Conservation (phyloP, 305 asterid species). For the Plantago lanceolata region DNA sequence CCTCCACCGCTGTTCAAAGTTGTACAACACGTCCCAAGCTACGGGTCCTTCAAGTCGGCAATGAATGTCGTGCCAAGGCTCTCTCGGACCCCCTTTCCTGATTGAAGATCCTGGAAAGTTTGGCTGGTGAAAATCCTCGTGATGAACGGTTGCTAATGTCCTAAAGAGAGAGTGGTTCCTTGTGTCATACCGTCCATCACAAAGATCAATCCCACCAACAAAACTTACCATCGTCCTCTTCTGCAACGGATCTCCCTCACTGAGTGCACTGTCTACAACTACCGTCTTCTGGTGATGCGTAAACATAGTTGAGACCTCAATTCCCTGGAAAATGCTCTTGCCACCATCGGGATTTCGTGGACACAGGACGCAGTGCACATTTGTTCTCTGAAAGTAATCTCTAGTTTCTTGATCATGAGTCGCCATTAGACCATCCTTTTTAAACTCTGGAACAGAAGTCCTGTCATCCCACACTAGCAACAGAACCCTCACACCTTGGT, state of each 20-base stretch:
- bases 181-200: no score
- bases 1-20: slow-evolving; percentile 84
- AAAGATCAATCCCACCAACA: no score
- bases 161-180: slow-evolving; percentile 53
- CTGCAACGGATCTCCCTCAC: slow-evolving; percentile 7
- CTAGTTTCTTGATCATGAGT: slow-evolving; percentile 73
- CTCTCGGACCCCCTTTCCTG: slow-evolving; percentile 71
- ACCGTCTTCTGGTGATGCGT: slow-evolving; percentile 85
- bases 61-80: slow-evolving; percentile 87
- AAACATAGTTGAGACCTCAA: slow-evolving; percentile 63
- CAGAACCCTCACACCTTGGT: no score
- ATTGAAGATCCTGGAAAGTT: slow-evolving; percentile 62
- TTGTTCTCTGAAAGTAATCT: slow-evolving; percentile 47
- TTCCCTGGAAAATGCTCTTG: slow-evolving; percentile 50
- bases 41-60: slow-evolving; percentile 76
- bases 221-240: slow-evolving; percentile 50
- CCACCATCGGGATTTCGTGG: slow-evolving; percentile 68
- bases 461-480: no score
- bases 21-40: slow-evolving; percentile 83
- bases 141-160: slow-evolving; percentile 51
- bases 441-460: slow-evolving; percentile 31
- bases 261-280: slow-evolving; percentile 44
- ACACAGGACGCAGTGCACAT: slow-evolving; percentile 60
- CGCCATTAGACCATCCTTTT: slow-evolving; percentile 69
- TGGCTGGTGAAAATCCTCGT: slow-evolving; percentile 78